Evolutionary conservation across 768 basidiomycete species (phyloP).

Genomic region (Piloderma croceum): DNA sequence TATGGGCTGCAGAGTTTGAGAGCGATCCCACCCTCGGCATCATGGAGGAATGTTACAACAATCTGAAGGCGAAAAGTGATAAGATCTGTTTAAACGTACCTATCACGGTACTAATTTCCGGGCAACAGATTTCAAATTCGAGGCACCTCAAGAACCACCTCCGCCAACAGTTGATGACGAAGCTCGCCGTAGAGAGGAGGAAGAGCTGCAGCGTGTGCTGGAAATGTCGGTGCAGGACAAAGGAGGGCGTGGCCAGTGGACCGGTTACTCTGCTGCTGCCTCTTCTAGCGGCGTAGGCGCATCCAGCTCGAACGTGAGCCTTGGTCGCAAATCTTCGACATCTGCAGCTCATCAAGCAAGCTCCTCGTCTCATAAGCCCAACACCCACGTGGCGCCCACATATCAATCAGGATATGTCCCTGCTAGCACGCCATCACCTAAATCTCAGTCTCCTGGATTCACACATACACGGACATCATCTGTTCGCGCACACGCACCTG

Average conservation of each 20-base stretch:
- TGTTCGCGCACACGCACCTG: no score
- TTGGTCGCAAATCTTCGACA: constrained; percentile 16
- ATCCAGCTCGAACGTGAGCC: constrained; percentile 20
- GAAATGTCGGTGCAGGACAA: constrained; percentile 92
- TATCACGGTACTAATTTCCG: constrained; percentile 1
- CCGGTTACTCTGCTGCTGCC: constrained; percentile 35
- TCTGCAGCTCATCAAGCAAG: no score
- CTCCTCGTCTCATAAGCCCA: constrained; percentile 10
- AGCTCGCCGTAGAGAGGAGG: constrained; percentile 79
- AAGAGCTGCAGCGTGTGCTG: constrained; percentile 87
- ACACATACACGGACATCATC: no score
- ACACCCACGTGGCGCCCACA: constrained; percentile 25
- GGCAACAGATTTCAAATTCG: constrained; percentile 64
- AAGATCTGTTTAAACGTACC: constrained; percentile 2
- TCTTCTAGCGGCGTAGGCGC: constrained; percentile 33
- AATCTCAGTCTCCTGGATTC: not conserved
- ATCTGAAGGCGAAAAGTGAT: constrained; percentile 77
- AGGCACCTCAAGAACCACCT: constrained; percentile 51
- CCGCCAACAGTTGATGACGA: constrained; percentile 76
- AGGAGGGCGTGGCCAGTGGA: constrained; percentile 65
- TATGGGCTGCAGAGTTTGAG: constrained; percentile 85
- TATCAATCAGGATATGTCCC: constrained; percentile 55
- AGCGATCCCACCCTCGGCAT: constrained; percentile 74
- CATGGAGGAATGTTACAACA: constrained; percentile 86
- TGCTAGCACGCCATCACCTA: constrained; percentile 44